These are phyloP conservation scores for Dioscorea alata DNA, from an alignment of 106 monocot genomes.

Conservation along the genomic window DNA sequence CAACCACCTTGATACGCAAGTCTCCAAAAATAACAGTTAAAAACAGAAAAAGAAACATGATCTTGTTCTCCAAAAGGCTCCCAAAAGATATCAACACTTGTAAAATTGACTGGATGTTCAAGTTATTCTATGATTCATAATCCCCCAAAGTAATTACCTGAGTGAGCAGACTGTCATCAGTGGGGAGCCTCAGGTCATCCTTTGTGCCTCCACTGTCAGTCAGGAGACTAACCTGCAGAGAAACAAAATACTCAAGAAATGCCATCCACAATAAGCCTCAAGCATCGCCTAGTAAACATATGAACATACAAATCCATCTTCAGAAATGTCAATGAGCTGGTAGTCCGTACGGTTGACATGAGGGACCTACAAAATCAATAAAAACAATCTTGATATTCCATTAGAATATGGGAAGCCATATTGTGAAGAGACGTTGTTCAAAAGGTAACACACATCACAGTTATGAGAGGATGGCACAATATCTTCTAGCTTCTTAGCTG, in stretches of 20 bases:
- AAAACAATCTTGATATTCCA: background rate
- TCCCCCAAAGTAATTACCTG: slow-evolving; percentile 23
- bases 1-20: no score
- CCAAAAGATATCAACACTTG: no score
- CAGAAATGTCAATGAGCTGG: slow-evolving; percentile 67
- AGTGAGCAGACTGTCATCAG: slow-evolving; percentile 41
- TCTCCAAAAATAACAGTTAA: no score
- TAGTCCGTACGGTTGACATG: slow-evolving; percentile 63
- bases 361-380: slow-evolving; percentile 36
- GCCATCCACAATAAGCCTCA: background rate
- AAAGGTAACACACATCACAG: slow-evolving; percentile 40
- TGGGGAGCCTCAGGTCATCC: slow-evolving; percentile 67
- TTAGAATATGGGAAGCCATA: no score
- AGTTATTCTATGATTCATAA: no score
- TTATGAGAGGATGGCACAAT: slow-evolving; percentile 75
- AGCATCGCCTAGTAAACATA: background rate
- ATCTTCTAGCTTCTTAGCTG: slow-evolving; percentile 63
- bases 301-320: slow-evolving; percentile 61
- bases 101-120: no score
- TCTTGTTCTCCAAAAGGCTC: no score
- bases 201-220: slow-evolving; percentile 57
- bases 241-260: background rate
- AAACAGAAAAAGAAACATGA: no score
- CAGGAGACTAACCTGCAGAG: slow-evolving; percentile 44
- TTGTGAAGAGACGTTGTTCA: no score